Evolutionary conservation across 768 basidiomycete species (phyloP), one percentile per base, ranked within the genome.

Genomic region (Amanita polypyramis): DNA sequence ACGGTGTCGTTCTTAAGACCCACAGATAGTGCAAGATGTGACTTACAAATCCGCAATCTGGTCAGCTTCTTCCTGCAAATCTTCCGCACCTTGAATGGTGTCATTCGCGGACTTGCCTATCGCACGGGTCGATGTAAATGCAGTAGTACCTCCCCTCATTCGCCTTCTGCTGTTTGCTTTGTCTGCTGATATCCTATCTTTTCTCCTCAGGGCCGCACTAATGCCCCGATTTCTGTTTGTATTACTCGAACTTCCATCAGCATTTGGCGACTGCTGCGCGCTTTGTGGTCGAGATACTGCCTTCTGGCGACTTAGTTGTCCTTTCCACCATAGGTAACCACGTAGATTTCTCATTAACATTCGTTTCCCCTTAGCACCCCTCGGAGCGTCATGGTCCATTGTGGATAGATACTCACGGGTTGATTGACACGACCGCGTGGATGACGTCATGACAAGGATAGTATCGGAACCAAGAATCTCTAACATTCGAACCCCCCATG

Each of bases 391-490:
- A 2, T 69, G 60, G 51, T 86, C 70, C 69, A 85, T 78, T 0
- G 69, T 67, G 0, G 81, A 76, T 5, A 98, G 73, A 63, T 88
- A 98, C 51, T 93, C 84, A 2, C 79, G 79, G 17, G 98, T 66
- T 37, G 86, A 73, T 15, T 72, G 72, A 55, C 83, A 85, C 0
- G 85, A 85, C 30, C 80, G 74, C 14, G 82, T 73, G 0, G 92
- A 91, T 0, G 83, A 80, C 2, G 85, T 79, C 93, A 99, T 95
- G 48, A 98, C 70, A 23, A 98, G 77, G 7, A 94, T 76, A 2
- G 77, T 79, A 55, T 97, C 84, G 15, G 76, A 77, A 2, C 82
- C 85, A 2, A 73, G 73, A 10, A 58, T 55, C 4, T 58, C 72
- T 69, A 45, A 8, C 29, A 15, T 27, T 12, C 38, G n/a, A 21